These are phyloP conservation scores for Lachancea lanzarotensis DNA, from an alignment of 805 yeast species.

Conservation along the genomic window DNA sequence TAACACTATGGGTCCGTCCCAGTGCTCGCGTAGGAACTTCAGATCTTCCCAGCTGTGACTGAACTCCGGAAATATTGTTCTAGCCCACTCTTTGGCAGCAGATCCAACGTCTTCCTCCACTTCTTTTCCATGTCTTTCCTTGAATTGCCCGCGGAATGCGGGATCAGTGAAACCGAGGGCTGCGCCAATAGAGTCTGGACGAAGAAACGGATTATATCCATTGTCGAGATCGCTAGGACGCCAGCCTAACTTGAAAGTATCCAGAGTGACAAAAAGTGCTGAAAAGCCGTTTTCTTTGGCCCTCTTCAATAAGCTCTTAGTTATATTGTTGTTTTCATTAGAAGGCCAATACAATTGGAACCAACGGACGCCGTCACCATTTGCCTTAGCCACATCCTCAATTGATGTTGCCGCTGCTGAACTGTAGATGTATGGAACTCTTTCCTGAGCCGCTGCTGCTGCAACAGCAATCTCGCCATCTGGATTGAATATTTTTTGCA, in stretches of 20 bases:
- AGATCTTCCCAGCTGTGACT: slow-evolving; percentile 9
- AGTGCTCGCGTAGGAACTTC: slow-evolving; percentile 4
- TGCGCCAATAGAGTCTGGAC: slow-evolving; percentile 13
- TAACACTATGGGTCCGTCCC: slow-evolving; percentile 8
- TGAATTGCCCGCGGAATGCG: slow-evolving; percentile 16
- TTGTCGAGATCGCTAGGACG: slow-evolving; percentile 24
- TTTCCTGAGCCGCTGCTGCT: slow-evolving; percentile 19
- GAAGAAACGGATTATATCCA: slow-evolving; percentile 16
- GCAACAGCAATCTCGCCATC: slow-evolving; percentile 25
- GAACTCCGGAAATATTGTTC: slow-evolving; percentile 11
- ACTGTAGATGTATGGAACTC: slow-evolving; percentile 23
- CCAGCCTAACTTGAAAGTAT: slow-evolving; percentile 14
- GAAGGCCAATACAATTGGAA: slow-evolving; percentile 8
- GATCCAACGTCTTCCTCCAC: slow-evolving; percentile 3
- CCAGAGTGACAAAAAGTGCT: slow-evolving; percentile 5
- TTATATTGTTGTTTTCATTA: slow-evolving; percentile 5
- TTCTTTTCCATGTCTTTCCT: slow-evolving; percentile 12
- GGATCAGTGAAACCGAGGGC: slow-evolving; percentile 27
- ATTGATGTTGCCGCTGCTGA: slow-evolving; percentile 16
- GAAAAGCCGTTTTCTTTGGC: slow-evolving; percentile 6
- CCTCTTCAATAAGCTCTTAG: slow-evolving; percentile 5
- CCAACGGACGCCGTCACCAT: slow-evolving; percentile 8
- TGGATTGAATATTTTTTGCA: slow-evolving; percentile 20
- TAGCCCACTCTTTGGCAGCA: slow-evolving; percentile 8
- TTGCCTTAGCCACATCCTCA: slow-evolving; percentile 7